Conservation (phyloP, 2,329 filamentous ascomycete species). For the Paradendryphiella salina region DNA sequence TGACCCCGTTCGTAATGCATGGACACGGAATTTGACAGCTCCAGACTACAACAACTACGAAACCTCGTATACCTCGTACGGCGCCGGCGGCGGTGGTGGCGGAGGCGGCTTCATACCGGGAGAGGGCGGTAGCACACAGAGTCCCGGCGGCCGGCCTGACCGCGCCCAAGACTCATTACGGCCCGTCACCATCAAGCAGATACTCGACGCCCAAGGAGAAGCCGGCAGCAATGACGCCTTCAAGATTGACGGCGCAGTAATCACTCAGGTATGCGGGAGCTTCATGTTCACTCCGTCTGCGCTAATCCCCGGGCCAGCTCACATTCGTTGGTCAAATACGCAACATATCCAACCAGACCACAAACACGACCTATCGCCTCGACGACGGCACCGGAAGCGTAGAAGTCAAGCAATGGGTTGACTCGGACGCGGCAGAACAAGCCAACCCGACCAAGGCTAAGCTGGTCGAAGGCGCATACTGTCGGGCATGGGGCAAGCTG, state of each 20-base stretch:
- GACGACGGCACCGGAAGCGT: slow-evolving; percentile 93
- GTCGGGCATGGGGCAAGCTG: slow-evolving; percentile 81
- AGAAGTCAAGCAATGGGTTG: slow-evolving; percentile 87
- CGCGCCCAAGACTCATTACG: slow-evolving; percentile 84
- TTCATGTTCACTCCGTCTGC: background rate
- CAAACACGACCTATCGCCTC: slow-evolving; percentile 88
- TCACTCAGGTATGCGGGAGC: slow-evolving; percentile 58
- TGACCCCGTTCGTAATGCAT: background rate
- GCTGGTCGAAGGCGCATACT: slow-evolving; percentile 74
- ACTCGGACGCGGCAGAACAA: slow-evolving; percentile 59
- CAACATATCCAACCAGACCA: slow-evolving; percentile 80
- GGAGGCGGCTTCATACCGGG: slow-evolving; percentile 65
- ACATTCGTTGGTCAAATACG: slow-evolving; percentile 91
- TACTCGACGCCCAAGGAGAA: slow-evolving; percentile 70
- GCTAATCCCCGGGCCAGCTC: slow-evolving; percentile 56
- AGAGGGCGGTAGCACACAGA: slow-evolving; percentile 54
- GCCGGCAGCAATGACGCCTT: slow-evolving; percentile 67
- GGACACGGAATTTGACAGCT: slow-evolving; percentile 12
- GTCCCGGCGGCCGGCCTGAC: slow-evolving; percentile 48
- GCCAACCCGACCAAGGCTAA: slow-evolving; percentile 55
- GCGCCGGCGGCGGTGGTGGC: slow-evolving; percentile 57
- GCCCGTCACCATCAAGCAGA: slow-evolving; percentile 93
- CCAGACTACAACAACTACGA: slow-evolving; percentile 48
- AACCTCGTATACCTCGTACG: slow-evolving; percentile 60
- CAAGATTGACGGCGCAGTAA: slow-evolving; percentile 75